phyloP scores from a whole-genome alignment of 2,329 filamentous ascomycete species.

The Pyrenophora tritici-repentis region DNA sequence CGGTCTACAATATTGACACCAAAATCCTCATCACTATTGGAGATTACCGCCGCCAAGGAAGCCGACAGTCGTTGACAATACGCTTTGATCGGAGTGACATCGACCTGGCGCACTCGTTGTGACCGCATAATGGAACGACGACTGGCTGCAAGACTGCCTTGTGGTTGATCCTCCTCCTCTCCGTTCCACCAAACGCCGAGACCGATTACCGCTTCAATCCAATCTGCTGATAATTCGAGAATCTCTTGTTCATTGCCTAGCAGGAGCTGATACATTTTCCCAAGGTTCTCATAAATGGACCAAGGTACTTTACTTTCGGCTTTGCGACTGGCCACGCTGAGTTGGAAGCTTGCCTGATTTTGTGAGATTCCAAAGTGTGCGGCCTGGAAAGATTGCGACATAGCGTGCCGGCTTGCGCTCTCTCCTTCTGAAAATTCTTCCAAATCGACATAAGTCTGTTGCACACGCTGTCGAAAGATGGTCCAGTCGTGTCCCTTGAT shows the following conservation, averaged over 20 bases:
- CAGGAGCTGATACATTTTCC: constrained; percentile 78
- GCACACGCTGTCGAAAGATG: constrained; percentile 77
- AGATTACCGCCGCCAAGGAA: constrained; percentile 69
- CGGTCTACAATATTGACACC: constrained; percentile 75
- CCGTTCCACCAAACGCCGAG: constrained; percentile 94
- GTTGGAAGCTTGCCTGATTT: constrained; percentile 62
- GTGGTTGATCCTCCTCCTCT: constrained; percentile 57
- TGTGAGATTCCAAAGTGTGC: constrained; percentile 46
- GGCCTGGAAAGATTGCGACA: constrained; percentile 53
- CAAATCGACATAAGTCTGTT: constrained; percentile 70
- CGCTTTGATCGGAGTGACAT: constrained; percentile 63
- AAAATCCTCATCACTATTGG: constrained; percentile 69
- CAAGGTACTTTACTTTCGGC: constrained; percentile 87
- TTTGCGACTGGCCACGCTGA: constrained; percentile 69
- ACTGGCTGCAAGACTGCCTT: constrained; percentile 52
- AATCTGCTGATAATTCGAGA: constrained; percentile 78
- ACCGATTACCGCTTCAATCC: constrained; percentile 85
- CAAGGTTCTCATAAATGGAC: constrained; percentile 85
- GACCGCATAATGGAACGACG: constrained; percentile 49
- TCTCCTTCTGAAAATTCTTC: constrained; percentile 79
- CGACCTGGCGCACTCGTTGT: constrained; percentile 53
- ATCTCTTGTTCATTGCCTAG: constrained; percentile 78
- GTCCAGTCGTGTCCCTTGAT: constrained; percentile 81
- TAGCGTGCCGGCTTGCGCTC: constrained; percentile 55
- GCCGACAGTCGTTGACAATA: constrained; percentile 76